These are phyloP conservation scores for Citrus mangshanensis DNA, from an alignment of 345 rosid genomes.

Conservation along the genomic window DNA sequence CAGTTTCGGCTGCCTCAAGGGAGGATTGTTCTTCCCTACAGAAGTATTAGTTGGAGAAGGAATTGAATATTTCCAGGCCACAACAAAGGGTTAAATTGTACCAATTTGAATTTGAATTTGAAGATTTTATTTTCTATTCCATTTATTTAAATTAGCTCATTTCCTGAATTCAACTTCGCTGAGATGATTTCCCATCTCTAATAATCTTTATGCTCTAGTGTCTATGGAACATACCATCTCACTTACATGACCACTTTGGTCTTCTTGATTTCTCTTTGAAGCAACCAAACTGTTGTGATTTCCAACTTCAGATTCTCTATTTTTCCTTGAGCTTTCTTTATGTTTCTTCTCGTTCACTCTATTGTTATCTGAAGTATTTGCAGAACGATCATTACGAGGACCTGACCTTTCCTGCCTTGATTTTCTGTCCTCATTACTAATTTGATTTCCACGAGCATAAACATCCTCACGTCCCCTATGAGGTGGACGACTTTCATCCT, in stretches of 20 bases:
- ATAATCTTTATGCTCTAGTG: conserved; percentile 23
- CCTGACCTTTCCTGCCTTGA: conserved; percentile 66
- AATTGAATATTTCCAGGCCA: conserved; percentile 5
- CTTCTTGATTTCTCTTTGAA: conserved; percentile 66
- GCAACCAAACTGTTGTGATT: conserved; percentile 40
- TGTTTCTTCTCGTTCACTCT: conserved; percentile 61
- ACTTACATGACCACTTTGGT: conserved; percentile 52
- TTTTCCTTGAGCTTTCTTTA: conserved; percentile 64
- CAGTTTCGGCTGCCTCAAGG: not conserved
- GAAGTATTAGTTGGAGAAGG: not conserved
- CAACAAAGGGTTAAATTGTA: conserved; percentile 6
- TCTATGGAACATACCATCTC: conserved; percentile 67
- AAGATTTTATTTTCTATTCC: conserved; percentile 7
- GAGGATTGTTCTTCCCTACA: not conserved
- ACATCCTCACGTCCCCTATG: conserved; percentile 63
- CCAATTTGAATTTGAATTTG: conserved; percentile 2
- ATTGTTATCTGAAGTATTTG: conserved; percentile 52
- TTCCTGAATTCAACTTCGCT: conserved; percentile 18
- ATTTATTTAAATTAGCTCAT: conserved; percentile 8
- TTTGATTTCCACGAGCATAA: conserved; percentile 52
- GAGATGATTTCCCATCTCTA: conserved; percentile 6
- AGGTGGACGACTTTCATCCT: conserved; percentile 58
- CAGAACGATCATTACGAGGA: conserved; percentile 50
- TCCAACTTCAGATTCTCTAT: conserved; percentile 59
- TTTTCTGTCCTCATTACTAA: conserved; percentile 56